These are phyloP conservation scores for Acanthamoeba pearcei DNA, from an alignment of 208 protist genomes.

Conservation along the genomic window DNA sequence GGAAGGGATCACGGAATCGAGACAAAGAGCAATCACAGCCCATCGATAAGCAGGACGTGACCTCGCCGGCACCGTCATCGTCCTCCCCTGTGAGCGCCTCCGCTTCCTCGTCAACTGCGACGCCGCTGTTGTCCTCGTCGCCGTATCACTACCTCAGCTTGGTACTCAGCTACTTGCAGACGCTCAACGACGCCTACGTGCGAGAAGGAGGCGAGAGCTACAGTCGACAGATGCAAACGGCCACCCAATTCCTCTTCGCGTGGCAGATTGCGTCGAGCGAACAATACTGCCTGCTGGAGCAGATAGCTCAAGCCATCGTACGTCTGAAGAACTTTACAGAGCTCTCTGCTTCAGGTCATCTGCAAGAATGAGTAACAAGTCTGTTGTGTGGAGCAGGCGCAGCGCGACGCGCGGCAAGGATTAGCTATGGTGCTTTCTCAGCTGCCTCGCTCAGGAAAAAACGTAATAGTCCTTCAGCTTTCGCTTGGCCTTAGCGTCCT, in stretches of 20 bases:
- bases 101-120: not conserved
- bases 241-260: not conserved
- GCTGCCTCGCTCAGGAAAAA: not conserved
- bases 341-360: not conserved
- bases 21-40: not conserved
- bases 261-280: not conserved
- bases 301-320: not conserved
- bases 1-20: not conserved
- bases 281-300: slow-evolving; percentile 7
- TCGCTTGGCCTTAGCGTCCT: not conserved
- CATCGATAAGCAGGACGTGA: not conserved
- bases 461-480: not conserved
- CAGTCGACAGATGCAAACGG: slow-evolving; percentile 19
- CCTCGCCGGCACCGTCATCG: not conserved
- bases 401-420: not conserved
- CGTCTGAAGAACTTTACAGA: too few species aligned
- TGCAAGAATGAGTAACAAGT: too few species aligned
- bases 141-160: not conserved
- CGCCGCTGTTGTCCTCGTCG: not conserved
- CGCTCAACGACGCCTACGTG: slow-evolving; percentile 11
- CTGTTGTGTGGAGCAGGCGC: not conserved
- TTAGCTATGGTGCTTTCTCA: slow-evolving; percentile 29
- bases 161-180: not conserved
- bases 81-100: not conserved
- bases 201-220: slow-evolving; percentile 13